Evolutionary conservation across 1,284 basidiomycete species (phyloP), one percentile per base, ranked within the genome.

Genomic region (Grifola frondosa): DNA sequence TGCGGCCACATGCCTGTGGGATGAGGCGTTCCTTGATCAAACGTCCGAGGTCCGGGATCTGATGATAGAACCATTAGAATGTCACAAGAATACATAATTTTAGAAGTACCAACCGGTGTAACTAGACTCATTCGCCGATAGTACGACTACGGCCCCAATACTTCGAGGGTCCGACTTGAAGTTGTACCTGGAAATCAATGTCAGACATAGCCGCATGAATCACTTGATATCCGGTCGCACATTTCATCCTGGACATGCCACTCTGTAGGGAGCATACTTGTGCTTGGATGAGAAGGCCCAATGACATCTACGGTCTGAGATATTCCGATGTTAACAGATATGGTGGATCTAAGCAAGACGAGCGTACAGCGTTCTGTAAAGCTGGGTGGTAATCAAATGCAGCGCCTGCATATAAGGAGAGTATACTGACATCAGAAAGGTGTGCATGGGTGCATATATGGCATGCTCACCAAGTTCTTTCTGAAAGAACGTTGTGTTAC

Each of bases 301-400:
- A 87, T 49, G 6, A 84, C 77, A 43, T 82, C 65, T 29, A 89
- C 78, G 0, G 75, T 84, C 84, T 88, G 52, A 19, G 13, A 21
- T 26, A 8, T 19, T 26, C 16, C 22, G 11, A 29, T 21, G 30
- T 8, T 12, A 24, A 16, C 24, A 24, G 21, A 9, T 29, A 17
- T 30, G 34, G 24, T 20, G 44, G 23, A 22, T 21, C 1, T 16
- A 63, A n/a, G n/a, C n/a, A n/a, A n/a, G n/a, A n/a, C n/a, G n/a
- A n/a, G n/a, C 74, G 42, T 48, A 81, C 80, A 23, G 80, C 81
- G 47, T 77, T 73, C 59, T 83, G 80, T 7, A 90, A 60, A 7
- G 65, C 68, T 0, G 88, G 80, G 57, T 91, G 87, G 60, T 88
- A 88, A 62, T 89, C 85, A 56, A 91, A 90, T 47, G 73, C 75